A percentile compares a stretch with the other conserved stretches of the same genome.
These are phyloP conservation scores for Cladophialophora carrionii DNA, from an alignment of 2,329 filamentous ascomycete species.

Conservation along the genomic window DNA sequence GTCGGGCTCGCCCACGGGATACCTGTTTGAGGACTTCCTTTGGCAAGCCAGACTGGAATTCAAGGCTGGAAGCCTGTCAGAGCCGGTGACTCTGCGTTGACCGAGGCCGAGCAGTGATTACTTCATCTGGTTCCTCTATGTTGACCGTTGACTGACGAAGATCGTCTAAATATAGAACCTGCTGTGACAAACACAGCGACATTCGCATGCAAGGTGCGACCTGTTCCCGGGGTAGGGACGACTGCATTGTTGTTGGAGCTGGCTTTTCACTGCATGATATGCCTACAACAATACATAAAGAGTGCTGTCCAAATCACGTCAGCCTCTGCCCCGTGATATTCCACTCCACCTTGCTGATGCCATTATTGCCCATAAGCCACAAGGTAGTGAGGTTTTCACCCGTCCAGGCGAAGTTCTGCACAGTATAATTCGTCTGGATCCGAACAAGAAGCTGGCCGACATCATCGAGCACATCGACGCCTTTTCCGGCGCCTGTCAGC, in stretches of 20 bases:
- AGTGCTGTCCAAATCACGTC: constrained; percentile 16
- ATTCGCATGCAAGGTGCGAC: background rate
- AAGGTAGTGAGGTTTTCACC: constrained; percentile 46
- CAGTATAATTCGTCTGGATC: constrained; percentile 51
- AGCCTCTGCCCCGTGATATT: constrained; percentile 43
- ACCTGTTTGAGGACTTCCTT: too few species aligned
- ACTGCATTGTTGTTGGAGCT: background rate
- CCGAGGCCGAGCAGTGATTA: too few species aligned
- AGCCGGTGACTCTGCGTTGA: too few species aligned
- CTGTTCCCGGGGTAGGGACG: fast-evolving
- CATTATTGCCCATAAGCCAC: constrained; percentile 49
- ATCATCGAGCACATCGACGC: constrained; percentile 49
- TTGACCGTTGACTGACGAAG: too few species aligned
- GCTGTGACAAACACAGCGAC: background rate
- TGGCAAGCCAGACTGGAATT: too few species aligned
- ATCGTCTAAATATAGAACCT: background rate
- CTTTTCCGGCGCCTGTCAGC: constrained; percentile 46
- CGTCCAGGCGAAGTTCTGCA: constrained; percentile 52
- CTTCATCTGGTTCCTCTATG: too few species aligned
- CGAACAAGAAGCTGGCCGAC: constrained; percentile 46
- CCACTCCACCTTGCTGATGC: constrained; percentile 48
- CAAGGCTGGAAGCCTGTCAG: too few species aligned
- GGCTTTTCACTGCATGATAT: background rate
- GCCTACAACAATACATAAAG: background rate
- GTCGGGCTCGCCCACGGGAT: too few species aligned